phyloP scores from a whole-genome alignment of 495 filamentous ascomycete genomes.

The Penicillium bovifimosum region DNA sequence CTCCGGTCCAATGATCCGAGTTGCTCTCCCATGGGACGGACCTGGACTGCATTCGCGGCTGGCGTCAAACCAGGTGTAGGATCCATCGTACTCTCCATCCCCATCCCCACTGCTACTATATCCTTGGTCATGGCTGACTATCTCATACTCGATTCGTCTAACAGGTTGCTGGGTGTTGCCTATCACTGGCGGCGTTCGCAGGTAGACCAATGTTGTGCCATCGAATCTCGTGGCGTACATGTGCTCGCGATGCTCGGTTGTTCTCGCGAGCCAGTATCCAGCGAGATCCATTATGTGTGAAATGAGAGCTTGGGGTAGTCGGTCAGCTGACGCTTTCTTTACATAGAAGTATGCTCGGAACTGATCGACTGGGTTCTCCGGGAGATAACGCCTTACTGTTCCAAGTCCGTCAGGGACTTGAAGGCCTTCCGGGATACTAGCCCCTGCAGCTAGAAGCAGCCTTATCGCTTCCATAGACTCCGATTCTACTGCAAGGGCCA shows the following conservation, averaged over 20 bases:
- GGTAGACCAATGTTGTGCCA: background rate
- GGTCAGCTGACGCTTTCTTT: background rate
- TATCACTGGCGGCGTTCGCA: background rate
- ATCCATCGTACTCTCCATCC: background rate
- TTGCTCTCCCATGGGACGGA: background rate
- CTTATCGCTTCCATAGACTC: background rate
- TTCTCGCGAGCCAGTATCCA: background rate
- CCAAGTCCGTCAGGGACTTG: background rate
- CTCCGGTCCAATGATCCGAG: background rate
- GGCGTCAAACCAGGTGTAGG: slow-evolving; percentile 2
- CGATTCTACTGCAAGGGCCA: background rate
- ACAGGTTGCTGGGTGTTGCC: background rate
- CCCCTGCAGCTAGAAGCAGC: background rate
- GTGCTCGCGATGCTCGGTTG: background rate
- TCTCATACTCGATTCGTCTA: background rate
- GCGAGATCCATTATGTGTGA: slow-evolving; percentile 1
- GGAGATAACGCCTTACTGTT: background rate
- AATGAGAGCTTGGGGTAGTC: background rate
- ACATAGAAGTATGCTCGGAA: slow-evolving; percentile 1
- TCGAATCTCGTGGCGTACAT: background rate
- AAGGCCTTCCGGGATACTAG: background rate
- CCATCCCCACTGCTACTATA: background rate
- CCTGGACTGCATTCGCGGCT: background rate
- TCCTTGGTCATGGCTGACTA: slow-evolving; percentile 1
- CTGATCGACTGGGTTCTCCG: background rate